Evolutionary conservation across 352 stramenopile species (phyloP).

Genomic region (Pythium folliculosum): DNA sequence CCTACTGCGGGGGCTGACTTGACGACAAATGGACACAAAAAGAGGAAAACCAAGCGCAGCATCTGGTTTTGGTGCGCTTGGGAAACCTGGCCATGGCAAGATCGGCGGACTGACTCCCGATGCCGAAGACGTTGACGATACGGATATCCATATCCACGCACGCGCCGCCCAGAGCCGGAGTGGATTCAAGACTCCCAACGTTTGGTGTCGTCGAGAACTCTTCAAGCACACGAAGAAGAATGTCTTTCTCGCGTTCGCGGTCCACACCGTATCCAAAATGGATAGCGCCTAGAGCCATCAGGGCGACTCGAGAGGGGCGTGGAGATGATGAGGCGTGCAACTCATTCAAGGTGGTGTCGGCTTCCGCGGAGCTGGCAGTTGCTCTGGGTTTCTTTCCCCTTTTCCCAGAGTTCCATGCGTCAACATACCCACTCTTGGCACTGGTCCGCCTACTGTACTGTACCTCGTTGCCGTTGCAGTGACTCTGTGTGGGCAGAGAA

Average conservation of each 20-base stretch:
- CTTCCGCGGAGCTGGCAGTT: slow-evolving; percentile 13
- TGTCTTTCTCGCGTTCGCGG: neutral
- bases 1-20: slow-evolving; percentile 7
- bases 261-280: neutral
- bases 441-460: slow-evolving; percentile 18
- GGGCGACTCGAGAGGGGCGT: no score
- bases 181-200: neutral
- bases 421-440: slow-evolving; percentile 26
- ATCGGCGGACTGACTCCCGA: slow-evolving; percentile 20
- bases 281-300: neutral
- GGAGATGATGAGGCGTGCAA: neutral
- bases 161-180: slow-evolving; percentile 4
- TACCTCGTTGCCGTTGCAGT: slow-evolving; percentile 34
- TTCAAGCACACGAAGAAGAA: neutral
- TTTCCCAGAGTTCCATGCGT: slow-evolving; percentile 12
- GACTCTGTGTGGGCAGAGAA: slow-evolving; percentile 22
- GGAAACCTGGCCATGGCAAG: slow-evolving; percentile 11
- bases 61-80: slow-evolving; percentile 24
- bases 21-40: slow-evolving; percentile 26
- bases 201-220: neutral
- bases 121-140: neutral
- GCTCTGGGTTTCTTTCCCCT: slow-evolving; percentile 19
- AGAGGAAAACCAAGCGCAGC: slow-evolving; percentile 6
- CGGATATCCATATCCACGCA: neutral
- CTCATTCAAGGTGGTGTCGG: neutral